phyloP scores from a whole-genome alignment of 768 basidiomycete species.

The Termitomyces sp. region DNA sequence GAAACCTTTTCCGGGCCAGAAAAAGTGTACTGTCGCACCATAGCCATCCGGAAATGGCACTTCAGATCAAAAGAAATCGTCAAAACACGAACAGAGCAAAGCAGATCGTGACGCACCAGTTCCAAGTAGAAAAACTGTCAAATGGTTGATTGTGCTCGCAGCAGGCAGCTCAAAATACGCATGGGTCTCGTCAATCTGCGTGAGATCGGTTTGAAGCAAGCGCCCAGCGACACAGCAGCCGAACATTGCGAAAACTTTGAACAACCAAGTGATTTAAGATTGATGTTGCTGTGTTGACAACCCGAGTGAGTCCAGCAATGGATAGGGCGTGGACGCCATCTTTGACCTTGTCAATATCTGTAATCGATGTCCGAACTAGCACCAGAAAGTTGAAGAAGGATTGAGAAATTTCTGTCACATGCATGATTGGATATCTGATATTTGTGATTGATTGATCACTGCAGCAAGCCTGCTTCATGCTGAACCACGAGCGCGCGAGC shows the following conservation, averaged over 20 bases:
- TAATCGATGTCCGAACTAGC: neutral
- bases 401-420: too few species aligned
- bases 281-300: neutral
- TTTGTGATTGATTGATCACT: neutral
- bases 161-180: conserved; percentile 70
- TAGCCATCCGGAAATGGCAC: conserved; percentile 82
- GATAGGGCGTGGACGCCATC: conserved; percentile 1
- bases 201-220: conserved; percentile 71
- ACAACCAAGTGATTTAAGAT: neutral
- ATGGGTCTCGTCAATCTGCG: conserved; percentile 80
- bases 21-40: conserved; percentile 80
- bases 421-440: too few species aligned
- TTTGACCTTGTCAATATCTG: conserved; percentile 5
- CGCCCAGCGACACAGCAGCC: conserved; percentile 78
- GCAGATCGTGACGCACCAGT: conserved; percentile 42
- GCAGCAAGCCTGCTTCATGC: too few species aligned
- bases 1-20: conserved; percentile 84
- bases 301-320: conserved; percentile 1
- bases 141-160: conserved; percentile 74
- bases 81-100: neutral
- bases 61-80: conserved; percentile 9
- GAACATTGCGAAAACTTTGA: conserved; percentile 46
- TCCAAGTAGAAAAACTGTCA: conserved; percentile 80
- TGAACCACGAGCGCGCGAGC: too few species aligned
- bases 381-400: too few species aligned